Base-by-base conservation (phyloP, 352 stramenopile genomes). In the Pythium aristosporum region DNA sequence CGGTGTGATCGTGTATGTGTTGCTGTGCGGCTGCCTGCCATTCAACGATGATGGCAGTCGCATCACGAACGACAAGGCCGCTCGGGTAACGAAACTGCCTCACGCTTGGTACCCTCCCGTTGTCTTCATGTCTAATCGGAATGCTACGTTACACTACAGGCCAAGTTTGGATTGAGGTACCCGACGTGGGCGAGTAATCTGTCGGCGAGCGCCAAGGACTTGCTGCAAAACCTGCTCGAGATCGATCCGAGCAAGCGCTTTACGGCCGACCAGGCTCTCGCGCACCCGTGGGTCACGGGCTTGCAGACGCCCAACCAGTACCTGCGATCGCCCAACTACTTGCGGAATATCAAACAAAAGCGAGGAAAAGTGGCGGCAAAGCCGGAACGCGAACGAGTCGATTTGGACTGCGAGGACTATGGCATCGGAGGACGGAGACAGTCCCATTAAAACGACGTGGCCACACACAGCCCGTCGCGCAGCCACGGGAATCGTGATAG, bases 1-100 rank as follows among this genome's bases (percentile, higher is more conserved):
- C 6, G 97, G 97, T 18, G 88, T 99, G n/a, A 99, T 99, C 64
- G 93, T 98, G 28, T 99, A 98, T 76, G 89, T 99, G 8, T 75
- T 99, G 20, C 77, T 99, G 8, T 99, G 96, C 60, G 97, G 97
- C 6, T 99, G 96, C 58, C 76, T 99, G 9, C 97, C 97, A 0
- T 99, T 99, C 74, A 98, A 99, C 74, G 97, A 99, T 73, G 97
- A 99, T 71, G 96, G 91, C 18, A 76, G 80, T 55, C 87, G 85
- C 53, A 92, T 96, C 50, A 71, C 76, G 23, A 94, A 88, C 61
- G 80, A 92, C 21, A 92, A 85, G 11, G 84, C 74, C 0, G 87
- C 82, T 37, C 68, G 79, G 56, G 87, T 96, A 78, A 32, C 30
- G 32, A 28, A 2, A 50, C 20, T 50, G 0, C 12, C n/a, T 50